Conservation (phyloP, 2,329 filamentous ascomycete species). For the Colletotrichum musae region DNA sequence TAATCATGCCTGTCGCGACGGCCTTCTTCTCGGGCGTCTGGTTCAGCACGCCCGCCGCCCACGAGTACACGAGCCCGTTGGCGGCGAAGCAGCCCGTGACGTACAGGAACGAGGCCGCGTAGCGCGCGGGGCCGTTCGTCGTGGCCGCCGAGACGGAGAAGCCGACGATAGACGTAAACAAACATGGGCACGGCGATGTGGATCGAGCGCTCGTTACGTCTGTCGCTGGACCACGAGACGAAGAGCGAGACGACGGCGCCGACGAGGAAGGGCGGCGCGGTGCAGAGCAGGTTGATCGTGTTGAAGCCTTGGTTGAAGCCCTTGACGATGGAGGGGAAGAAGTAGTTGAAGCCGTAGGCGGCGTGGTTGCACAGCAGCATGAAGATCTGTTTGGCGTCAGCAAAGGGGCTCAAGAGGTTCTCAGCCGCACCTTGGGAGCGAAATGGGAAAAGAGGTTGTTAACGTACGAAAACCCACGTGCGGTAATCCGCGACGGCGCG, state of each 20-base stretch:
- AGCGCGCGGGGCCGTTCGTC: slow-evolving; percentile 65
- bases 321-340: slow-evolving; percentile 66
- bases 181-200: slow-evolving; percentile 71
- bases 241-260: slow-evolving; percentile 68
- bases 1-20: slow-evolving; percentile 51
- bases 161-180: slow-evolving; percentile 64
- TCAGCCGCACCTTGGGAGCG: neutral
- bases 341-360: slow-evolving; percentile 52
- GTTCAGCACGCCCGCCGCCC: slow-evolving; percentile 50
- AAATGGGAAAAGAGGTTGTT: neutral
- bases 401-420: neutral
- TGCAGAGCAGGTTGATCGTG: slow-evolving; percentile 66
- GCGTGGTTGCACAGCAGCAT: slow-evolving; percentile 40
- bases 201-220: slow-evolving; percentile 72
- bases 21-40: slow-evolving; percentile 56
- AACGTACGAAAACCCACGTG: slow-evolving; percentile 57
- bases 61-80: slow-evolving; percentile 52
- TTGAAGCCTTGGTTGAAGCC: slow-evolving; percentile 69
- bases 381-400: slow-evolving; percentile 6
- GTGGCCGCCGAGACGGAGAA: slow-evolving; percentile 74
- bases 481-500: slow-evolving; percentile 58
- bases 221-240: slow-evolving; percentile 74
- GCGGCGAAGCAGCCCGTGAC: slow-evolving; percentile 50
- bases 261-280: slow-evolving; percentile 69
- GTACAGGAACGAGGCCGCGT: slow-evolving; percentile 62